Evolutionary conservation across 202 grass and related monocot genomes (phyloP).

Genomic region (Setaria viridis): DNA sequence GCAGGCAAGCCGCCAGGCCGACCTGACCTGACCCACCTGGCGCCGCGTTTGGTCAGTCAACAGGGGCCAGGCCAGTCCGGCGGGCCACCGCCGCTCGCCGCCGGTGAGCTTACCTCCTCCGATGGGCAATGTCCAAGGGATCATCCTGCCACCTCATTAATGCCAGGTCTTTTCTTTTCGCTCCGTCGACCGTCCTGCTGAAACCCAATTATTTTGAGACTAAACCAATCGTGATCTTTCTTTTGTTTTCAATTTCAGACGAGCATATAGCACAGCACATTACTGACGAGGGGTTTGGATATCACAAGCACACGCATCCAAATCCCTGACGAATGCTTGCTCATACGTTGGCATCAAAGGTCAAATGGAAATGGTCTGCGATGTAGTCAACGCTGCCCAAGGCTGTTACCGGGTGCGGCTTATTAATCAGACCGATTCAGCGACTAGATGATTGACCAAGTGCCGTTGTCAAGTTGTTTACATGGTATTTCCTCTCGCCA

Average conservation of each 20-base stretch:
- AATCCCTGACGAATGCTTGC: background rate
- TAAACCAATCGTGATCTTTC: background rate
- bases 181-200: background rate
- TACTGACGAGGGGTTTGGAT: background rate
- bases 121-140: background rate
- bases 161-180: background rate
- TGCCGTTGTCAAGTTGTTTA: background rate
- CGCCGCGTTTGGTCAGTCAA: slow-evolving; percentile 41
- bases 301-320: background rate
- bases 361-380: slow-evolving; percentile 3
- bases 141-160: background rate
- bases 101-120: slow-evolving; percentile 24
- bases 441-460: background rate
- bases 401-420: background rate
- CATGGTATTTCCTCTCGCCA: background rate
- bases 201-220: background rate
- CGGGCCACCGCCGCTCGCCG: background rate
- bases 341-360: background rate
- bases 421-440: background rate
- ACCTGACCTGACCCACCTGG: slow-evolving; percentile 34
- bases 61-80: background rate
- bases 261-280: background rate
- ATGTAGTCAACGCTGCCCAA: background rate
- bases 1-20: slow-evolving; percentile 26
- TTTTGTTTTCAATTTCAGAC: background rate